phyloP scores from a whole-genome alignment of 345 rosid species.

The Rhodomyrtus tomentosa region DNA sequence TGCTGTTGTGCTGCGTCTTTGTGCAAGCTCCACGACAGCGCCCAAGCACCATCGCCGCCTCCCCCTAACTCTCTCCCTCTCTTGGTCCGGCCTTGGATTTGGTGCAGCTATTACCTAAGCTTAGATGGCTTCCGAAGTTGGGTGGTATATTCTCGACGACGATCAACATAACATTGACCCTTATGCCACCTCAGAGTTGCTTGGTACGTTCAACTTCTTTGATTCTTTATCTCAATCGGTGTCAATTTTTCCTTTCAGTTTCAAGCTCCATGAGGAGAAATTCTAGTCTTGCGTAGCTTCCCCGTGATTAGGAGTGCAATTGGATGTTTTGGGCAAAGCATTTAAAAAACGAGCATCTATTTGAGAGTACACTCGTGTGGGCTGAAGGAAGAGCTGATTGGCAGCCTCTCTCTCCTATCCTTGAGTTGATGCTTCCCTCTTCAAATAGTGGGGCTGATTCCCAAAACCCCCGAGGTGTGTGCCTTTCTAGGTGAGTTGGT shows the following conservation, averaged over 20 bases:
- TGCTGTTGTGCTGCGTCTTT: background rate
- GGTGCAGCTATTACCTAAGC: background rate
- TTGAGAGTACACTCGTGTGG: constrained; percentile 69
- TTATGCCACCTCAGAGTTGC: constrained; percentile 51
- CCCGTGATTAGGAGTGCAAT: background rate
- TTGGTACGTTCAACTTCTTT: constrained; percentile 48
- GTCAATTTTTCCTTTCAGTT: constrained; percentile 14
- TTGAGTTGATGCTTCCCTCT: constrained; percentile 42
- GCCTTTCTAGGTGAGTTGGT: background rate
- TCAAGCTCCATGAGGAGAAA: background rate
- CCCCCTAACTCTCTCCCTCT: background rate
- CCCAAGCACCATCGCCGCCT: background rate
- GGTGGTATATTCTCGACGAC: constrained; percentile 75
- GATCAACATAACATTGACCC: constrained; percentile 71
- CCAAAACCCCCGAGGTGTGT: constrained; percentile 25
- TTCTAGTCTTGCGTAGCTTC: background rate
- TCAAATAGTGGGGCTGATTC: constrained; percentile 14
- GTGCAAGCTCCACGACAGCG: background rate
- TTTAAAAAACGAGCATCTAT: constrained; percentile 59
- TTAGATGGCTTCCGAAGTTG: constrained; percentile 21
- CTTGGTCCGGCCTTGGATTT: background rate
- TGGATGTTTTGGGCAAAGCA: constrained; percentile 56
- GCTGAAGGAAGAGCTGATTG: constrained; percentile 77
- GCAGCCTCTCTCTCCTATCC: constrained; percentile 69
- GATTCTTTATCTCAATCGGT: constrained; percentile 35